Base-by-base conservation (phyloP, 1,139 yeast species). In the Geotrichum carabidarum region DNA sequence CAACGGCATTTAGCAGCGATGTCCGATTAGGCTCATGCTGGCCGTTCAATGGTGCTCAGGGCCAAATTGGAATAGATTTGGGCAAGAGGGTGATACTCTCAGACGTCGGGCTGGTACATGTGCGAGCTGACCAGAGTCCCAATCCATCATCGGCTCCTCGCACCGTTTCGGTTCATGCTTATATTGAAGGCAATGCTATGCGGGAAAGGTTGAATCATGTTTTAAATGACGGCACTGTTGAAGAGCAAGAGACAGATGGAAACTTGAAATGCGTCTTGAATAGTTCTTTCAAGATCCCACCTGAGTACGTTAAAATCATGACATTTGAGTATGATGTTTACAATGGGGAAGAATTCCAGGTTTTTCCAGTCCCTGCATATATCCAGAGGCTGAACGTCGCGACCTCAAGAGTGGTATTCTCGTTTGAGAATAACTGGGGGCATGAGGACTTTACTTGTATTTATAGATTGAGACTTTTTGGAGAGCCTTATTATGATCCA, bases 351-450 rank as follows among this genome's bases (percentile, higher is more conserved):
- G 62, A 66, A n/a, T 55, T 65, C 14, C 72, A 69, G 54, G 60
- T 64, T n/a, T 68, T 66, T 54, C 59, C 63, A 8, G 56, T 70
- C 2, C 66, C 71, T 2, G 47, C 54, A n/a, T 58, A 58, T 2
- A 48, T 66, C 1, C 54, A 46, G 22, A 49, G 58, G 7, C 53
- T 58, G 6, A 54, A 51, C 0, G 43, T 64, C 22, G 54, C 57
- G 27, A 62, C 66, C 3, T 44, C 57, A 15, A 59, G 59, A 38
- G 63, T 68, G 12, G 58, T 59, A 18, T 65, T 62, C 43, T 54
- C 56, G 35, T 60, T 68, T 48, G 67, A 63, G 14, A 64, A 62
- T 48, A 71, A 71, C 51, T 70, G 73, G 71, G 74, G 74, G 1
- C 61, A 63, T 51, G 58, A 59, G 4, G 62, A 60, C 27, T 65